Evolutionary conservation across 2,329 filamentous ascomycete genomes (phyloP), one percentile per base, ranked within the genome.

Genomic region (Didymella sp.): DNA sequence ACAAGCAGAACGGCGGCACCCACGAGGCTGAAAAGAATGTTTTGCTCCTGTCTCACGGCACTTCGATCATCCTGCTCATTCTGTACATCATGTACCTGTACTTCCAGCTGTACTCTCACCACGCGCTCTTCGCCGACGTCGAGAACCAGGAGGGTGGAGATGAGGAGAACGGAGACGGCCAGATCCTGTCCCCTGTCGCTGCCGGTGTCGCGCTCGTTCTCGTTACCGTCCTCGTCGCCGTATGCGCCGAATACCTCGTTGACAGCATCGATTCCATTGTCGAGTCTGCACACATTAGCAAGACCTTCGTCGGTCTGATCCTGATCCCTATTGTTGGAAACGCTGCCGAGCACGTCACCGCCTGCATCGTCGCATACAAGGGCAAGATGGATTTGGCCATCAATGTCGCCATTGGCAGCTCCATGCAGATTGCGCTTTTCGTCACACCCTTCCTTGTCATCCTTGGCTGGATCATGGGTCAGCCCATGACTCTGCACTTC

Each of bases 401-500:
- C 61, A 81, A 82, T 51, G 82, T 85, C 3, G 81, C 82, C 17
- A 81, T 84, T 47, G 83, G 82, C 56, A 80, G 77, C 68, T 81
- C 77, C 50, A 77, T 85, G 74, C 82, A 85, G 60, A 85, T 85
- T 53, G 82, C 83, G 4, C 78, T 85, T 22, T 83, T 85, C 62
- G 83, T 84, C 41, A 85, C 83, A 2, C 83, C 83, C 6, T 83
- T 84, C 73, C 73, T 85, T 48, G 82, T 85, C 53, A 80, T 85
- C 38, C 77, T 84, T 9, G 83, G 83, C 47, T 85, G 82, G 82
- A 79, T 80, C 66, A 80, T 85, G 55, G 78, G 76, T 21, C 69
- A 81, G 61, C 75, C 78, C 43, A 84, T 84, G 82, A 81, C 89
- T 25, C 82, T 96, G 30, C 92, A 94, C 79, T 96, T 96, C 76